Evolutionary conservation across 495 filamentous ascomycete species (phyloP).

Genomic region (Ascodesmis nigricans): DNA sequence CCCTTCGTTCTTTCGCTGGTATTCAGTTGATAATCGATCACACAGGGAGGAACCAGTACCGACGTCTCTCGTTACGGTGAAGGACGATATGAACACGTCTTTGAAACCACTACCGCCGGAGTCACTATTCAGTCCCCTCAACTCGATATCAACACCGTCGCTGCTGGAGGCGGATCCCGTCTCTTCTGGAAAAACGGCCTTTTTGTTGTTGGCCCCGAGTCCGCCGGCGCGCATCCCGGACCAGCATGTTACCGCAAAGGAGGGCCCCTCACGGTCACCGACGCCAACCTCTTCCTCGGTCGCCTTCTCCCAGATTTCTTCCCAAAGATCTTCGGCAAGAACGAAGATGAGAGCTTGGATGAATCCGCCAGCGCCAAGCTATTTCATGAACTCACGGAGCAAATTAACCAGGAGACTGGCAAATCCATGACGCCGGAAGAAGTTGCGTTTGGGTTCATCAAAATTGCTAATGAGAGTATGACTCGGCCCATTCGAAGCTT

Average conservation of each 20-base stretch:
- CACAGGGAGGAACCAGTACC: slow-evolving; percentile 70
- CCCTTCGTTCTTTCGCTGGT: slow-evolving; percentile 24
- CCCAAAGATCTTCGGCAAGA: slow-evolving; percentile 86
- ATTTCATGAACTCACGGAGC: slow-evolving; percentile 53
- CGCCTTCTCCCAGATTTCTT: slow-evolving; percentile 84
- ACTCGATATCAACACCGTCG: slow-evolving; percentile 94
- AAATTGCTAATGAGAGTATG: slow-evolving; percentile 93
- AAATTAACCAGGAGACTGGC: slow-evolving; percentile 48
- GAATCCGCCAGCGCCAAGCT: slow-evolving; percentile 50
- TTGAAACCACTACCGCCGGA: slow-evolving; percentile 89
- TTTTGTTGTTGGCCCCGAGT: slow-evolving; percentile 92
- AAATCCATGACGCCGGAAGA: slow-evolving; percentile 67
- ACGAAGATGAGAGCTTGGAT: slow-evolving; percentile 74
- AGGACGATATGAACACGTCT: slow-evolving; percentile 86
- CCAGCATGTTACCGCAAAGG: slow-evolving; percentile 92
- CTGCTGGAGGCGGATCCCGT: slow-evolving; percentile 76
- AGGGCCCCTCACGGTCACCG: slow-evolving; percentile 76
- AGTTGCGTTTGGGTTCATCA: slow-evolving; percentile 73
- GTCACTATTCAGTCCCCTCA: slow-evolving; percentile 90
- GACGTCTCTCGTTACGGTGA: slow-evolving; percentile 81
- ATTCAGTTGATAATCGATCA: background rate
- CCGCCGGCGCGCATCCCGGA: slow-evolving; percentile 77
- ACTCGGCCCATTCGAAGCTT: slow-evolving; percentile 74
- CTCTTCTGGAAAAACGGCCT: slow-evolving; percentile 80
- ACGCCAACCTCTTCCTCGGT: slow-evolving; percentile 80